Evolutionary conservation across 1,284 basidiomycete genomes (phyloP).

Genomic region (Clitocybe nebularis): DNA sequence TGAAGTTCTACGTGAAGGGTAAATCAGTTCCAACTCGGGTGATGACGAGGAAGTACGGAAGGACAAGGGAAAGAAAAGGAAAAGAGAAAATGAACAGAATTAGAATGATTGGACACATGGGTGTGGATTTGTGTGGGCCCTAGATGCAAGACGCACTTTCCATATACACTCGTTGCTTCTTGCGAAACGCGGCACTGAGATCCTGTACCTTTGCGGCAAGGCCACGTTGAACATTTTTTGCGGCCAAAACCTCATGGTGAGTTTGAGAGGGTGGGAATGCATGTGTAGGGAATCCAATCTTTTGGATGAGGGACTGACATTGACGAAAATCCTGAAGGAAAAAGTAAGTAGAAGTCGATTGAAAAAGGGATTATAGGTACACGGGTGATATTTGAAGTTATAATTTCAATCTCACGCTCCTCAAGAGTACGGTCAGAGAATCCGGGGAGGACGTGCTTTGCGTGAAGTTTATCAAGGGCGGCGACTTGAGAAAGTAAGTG

Average conservation of each 20-base stretch:
- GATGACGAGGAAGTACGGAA: background rate
- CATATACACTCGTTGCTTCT: conserved; percentile 97
- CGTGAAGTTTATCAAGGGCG: conserved; percentile 88
- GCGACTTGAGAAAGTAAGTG: conserved; percentile 46
- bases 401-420: conserved; percentile 88
- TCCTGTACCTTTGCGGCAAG: conserved; percentile 95
- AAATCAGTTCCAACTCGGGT: background rate
- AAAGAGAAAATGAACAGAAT: conserved; percentile 19
- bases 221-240: conserved; percentile 95
- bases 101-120: too few species aligned
- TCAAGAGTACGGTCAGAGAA: conserved; percentile 93
- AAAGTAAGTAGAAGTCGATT: conserved; percentile 17
- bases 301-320: conserved; percentile 78
- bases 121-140: conserved; percentile 16
- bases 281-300: conserved; percentile 49
- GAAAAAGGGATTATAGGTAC: conserved; percentile 37
- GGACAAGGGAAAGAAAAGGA: conserved; percentile 7
- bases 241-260: conserved; percentile 64
- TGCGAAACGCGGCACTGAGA: conserved; percentile 88
- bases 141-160: conserved; percentile 68
- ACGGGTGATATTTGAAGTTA: conserved; percentile 86
- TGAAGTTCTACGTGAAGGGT: conserved; percentile 66
- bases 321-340: conserved; percentile 74
- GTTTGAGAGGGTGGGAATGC: conserved; percentile 47
- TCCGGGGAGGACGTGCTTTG: conserved; percentile 92